These are phyloP conservation scores for Gossypium lobatum DNA, from an alignment of 441 rosid species.

Conservation along the genomic window DNA sequence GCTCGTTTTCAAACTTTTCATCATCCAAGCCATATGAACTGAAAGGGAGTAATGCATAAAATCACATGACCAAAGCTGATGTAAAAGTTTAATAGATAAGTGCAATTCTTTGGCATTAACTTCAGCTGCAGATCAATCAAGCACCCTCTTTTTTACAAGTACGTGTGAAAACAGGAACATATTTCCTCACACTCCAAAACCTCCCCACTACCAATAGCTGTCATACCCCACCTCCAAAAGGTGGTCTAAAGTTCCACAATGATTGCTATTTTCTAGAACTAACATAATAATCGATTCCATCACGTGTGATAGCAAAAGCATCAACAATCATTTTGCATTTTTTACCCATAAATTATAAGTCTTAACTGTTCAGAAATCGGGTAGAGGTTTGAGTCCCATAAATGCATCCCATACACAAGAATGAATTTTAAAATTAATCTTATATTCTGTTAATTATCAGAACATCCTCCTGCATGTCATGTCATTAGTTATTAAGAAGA, in stretches of 20 bases:
- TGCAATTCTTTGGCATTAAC: background rate
- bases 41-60: constrained; percentile 20
- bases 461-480: background rate
- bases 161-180: background rate
- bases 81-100: background rate
- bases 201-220: background rate
- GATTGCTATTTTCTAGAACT: background rate
- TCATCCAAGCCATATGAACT: constrained; percentile 85
- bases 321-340: background rate
- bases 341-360: background rate
- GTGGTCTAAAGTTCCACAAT: background rate
- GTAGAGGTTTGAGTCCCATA: background rate
- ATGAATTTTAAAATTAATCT: background rate
- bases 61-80: background rate
- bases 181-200: background rate
- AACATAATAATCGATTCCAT: background rate
- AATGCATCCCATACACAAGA: background rate
- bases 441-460: background rate
- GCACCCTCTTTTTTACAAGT: background rate
- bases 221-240: background rate
- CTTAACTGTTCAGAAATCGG: background rate
- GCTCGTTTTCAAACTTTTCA: constrained; percentile 69
- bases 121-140: background rate
- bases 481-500: background rate
- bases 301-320: background rate